phyloP scores from a whole-genome alignment of 2,329 filamentous ascomycete genomes.

The Curvularia sp. region DNA sequence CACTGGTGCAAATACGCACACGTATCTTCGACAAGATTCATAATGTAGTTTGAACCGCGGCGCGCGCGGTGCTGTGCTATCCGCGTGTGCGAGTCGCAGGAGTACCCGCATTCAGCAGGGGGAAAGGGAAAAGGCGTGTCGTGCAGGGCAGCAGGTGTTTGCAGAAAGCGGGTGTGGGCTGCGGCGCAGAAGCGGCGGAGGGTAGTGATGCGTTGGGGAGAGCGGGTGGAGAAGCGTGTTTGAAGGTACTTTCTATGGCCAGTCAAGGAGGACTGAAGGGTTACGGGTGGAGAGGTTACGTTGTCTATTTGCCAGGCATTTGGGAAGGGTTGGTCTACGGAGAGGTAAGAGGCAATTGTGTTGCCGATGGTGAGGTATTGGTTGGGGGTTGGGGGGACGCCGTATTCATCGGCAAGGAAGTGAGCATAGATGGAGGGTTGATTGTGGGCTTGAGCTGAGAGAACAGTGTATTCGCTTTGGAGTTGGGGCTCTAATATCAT shows the following conservation, averaged over 20 bases:
- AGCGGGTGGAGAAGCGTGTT: constrained; percentile 19
- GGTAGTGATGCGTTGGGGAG: constrained; percentile 20
- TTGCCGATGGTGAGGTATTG: constrained; percentile 34
- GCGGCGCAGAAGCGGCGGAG: constrained; percentile 30
- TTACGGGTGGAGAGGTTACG: constrained; percentile 16
- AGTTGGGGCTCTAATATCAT: constrained; percentile 22
- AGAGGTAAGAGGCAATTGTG: constrained; percentile 28
- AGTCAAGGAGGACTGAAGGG: constrained; percentile 5
- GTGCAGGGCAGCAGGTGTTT: constrained; percentile 19
- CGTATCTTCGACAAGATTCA: constrained; percentile 43
- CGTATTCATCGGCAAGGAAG: constrained; percentile 30
- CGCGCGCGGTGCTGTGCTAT: constrained; percentile 34
- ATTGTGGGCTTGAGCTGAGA: constrained; percentile 28
- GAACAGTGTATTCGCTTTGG: constrained; percentile 26
- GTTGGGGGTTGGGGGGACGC: constrained; percentile 30
- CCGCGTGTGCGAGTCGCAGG: constrained; percentile 24
- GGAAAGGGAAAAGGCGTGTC: constrained; percentile 28
- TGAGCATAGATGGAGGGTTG: constrained; percentile 44
- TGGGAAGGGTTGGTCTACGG: neutral
- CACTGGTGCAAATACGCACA: constrained; percentile 25
- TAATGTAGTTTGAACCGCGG: constrained; percentile 36
- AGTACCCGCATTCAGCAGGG: constrained; percentile 39
- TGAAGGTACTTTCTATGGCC: constrained; percentile 39
- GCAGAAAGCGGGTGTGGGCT: constrained; percentile 20
- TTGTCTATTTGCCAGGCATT: constrained; percentile 33